Base-by-base conservation (phyloP, 495 filamentous ascomycete genomes). In the Amorphotheca resinae region DNA sequence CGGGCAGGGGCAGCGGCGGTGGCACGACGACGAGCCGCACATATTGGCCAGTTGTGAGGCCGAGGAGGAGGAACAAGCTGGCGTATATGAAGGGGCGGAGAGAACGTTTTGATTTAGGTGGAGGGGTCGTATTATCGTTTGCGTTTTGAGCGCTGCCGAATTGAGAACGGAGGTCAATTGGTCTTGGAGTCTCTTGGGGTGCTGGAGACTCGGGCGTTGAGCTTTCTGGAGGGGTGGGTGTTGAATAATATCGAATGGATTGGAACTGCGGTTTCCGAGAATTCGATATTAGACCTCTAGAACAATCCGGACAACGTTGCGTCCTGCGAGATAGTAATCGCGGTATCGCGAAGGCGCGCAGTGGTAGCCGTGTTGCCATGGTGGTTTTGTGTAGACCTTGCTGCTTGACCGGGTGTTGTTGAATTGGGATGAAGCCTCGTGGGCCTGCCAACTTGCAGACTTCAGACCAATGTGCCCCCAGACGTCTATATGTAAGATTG, bases 1-100 rank as follows among this genome's bases (percentile, higher is more conserved):
- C 63, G 0, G 58, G 57, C 0, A 14, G 17, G 1, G 56, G 63
- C 0, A 57, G 62, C 1, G 52, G 22, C 0, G 61, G 63, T 0
- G 68, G 70, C 16, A 50, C 38, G 42, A 70, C 38, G 34, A 66
- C 41, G 2, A 62, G 32, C 23, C 53, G 56, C 12, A 61, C 32
- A 33, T 53, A 37, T 42, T 57, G 46, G 46, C 64, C 64, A 41
- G 45, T 42, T 31, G 50, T 33, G 25, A 49, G 9, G 51, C 70
- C 69, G 21, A 67, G 4, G 44, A 61, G 18, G 34, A 68, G 51
- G 55, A 62, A 68, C 22, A 55, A n/a, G 22, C 51, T 37, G 3
- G 51, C 46, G 18, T 47, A 57, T 26, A 57, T 52, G 39, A 49
- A 52, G 7, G 42, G 45, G 7, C 54, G 45, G 3, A 51, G 45